phyloP scores from a whole-genome alignment of 768 basidiomycete species.

The Boletus speciosus region DNA sequence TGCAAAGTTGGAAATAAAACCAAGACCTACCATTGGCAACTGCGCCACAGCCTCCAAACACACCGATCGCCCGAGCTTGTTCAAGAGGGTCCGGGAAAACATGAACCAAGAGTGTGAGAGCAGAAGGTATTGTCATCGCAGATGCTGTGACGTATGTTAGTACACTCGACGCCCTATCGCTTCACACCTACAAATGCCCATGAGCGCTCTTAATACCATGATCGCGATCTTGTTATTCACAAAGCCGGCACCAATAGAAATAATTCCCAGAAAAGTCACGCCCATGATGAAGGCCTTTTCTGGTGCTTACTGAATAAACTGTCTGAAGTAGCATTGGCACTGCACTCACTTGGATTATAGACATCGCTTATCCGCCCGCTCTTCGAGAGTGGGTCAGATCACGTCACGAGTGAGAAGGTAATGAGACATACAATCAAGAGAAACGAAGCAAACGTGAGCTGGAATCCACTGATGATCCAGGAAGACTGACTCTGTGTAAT shows the following conservation, averaged over 20 bases:
- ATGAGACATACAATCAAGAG: slow-evolving; percentile 19
- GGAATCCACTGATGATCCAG: slow-evolving; percentile 43
- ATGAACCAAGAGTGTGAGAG: slow-evolving; percentile 45
- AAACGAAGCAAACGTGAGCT: slow-evolving; percentile 45
- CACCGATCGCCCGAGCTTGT: slow-evolving; percentile 47
- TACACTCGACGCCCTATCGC: not conserved
- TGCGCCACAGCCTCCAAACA: slow-evolving; percentile 45
- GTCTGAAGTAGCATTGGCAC: slow-evolving; percentile 18
- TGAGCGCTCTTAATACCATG: slow-evolving; percentile 49
- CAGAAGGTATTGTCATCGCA: slow-evolving; percentile 51
- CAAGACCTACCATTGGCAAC: slow-evolving; percentile 38
- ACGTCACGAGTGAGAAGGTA: not conserved
- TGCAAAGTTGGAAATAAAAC: not conserved
- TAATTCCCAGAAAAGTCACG: slow-evolving; percentile 37
- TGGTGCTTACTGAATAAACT: slow-evolving; percentile 31
- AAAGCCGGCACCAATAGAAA: slow-evolving; percentile 48
- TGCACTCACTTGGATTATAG: slow-evolving; percentile 30
- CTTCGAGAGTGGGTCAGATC: slow-evolving; percentile 12
- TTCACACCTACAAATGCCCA: slow-evolving; percentile 40
- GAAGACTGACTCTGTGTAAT: slow-evolving; percentile 11
- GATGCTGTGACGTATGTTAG: slow-evolving; percentile 32
- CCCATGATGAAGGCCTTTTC: slow-evolving; percentile 45
- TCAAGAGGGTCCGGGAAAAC: slow-evolving; percentile 45
- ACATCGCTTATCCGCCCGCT: slow-evolving; percentile 26
- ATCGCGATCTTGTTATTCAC: slow-evolving; percentile 42